Evolutionary conservation across 169 alveolate genomes (phyloP).

Genomic region (Theileria sp.): DNA sequence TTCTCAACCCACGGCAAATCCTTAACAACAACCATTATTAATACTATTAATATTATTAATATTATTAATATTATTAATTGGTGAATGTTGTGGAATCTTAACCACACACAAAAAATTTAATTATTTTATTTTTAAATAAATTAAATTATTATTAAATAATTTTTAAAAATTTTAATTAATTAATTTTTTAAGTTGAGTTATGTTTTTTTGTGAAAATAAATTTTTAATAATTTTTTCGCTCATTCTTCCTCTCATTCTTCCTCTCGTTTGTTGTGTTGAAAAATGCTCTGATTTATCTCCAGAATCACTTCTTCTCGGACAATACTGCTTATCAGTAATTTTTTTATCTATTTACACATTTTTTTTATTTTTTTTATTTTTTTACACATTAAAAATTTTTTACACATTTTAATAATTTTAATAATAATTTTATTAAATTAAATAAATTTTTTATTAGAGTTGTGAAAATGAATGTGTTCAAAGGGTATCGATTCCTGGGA

Average conservation of each 20-base stretch:
- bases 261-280: neutral
- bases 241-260: no score
- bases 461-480: slow-evolving; percentile 55
- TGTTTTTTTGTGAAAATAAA: neutral
- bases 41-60: neutral
- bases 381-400: no score
- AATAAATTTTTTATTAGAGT: slow-evolving; percentile 26
- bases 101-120: slow-evolving; percentile 7
- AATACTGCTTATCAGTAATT: slow-evolving; percentile 64
- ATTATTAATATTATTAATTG: neutral
- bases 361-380: no score
- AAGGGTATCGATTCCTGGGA: slow-evolving; percentile 54
- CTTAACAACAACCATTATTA: slow-evolving; percentile 45
- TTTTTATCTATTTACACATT: no score
- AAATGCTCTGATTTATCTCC: slow-evolving; percentile 52
- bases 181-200: neutral
- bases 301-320: slow-evolving; percentile 60
- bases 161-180: no score
- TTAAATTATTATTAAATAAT: no score
- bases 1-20: slow-evolving; percentile 83
- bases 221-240: neutral
- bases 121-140: no score
- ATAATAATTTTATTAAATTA: no score
- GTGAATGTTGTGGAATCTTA: slow-evolving; percentile 19
- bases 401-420: no score